A percentile compares a stretch with the other conserved stretches of the same genome.
Evolutionary conservation across 352 stramenopile genomes (phyloP).

Genomic region (Halophytophthora batemanensis): DNA sequence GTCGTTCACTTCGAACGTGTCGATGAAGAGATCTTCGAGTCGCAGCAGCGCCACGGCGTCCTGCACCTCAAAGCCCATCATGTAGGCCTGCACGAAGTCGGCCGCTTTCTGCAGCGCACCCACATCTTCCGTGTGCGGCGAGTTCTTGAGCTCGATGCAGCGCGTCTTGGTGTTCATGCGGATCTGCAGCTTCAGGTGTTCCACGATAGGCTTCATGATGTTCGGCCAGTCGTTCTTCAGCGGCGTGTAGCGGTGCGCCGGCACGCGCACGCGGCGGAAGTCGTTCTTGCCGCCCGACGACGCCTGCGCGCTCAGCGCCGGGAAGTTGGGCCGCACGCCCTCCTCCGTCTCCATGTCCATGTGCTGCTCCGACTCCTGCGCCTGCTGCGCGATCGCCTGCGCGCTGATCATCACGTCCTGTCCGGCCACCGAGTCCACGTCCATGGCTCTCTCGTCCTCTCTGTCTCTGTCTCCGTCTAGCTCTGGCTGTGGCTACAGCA

Average conservation of each 20-base stretch:
- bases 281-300: constrained; percentile 88
- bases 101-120: constrained; percentile 96
- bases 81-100: constrained; percentile 98
- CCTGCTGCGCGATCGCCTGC: constrained; percentile 39
- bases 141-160: constrained; percentile 98
- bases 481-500: neutral
- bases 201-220: constrained; percentile 97
- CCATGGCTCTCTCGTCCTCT: constrained; percentile 44
- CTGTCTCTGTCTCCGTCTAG: neutral
- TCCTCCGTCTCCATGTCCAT: constrained; percentile 58
- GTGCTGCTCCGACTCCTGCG: constrained; percentile 38
- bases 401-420: constrained; percentile 69
- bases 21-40: constrained; percentile 98
- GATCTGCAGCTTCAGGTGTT: constrained; percentile 98
- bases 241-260: constrained; percentile 96
- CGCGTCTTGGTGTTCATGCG: constrained; percentile 99
- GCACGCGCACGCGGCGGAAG: constrained; percentile 95
- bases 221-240: constrained; percentile 99
- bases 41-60: constrained; percentile 96
- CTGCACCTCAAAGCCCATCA: constrained; percentile 99
- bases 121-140: constrained; percentile 90
- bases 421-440: constrained; percentile 63
- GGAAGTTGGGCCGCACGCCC: constrained; percentile 64
- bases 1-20: constrained; percentile 98
- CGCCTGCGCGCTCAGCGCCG: constrained; percentile 75